Evolutionary conservation across 2,329 filamentous ascomycete genomes (phyloP).

Genomic region (Fusarium mundagurra): DNA sequence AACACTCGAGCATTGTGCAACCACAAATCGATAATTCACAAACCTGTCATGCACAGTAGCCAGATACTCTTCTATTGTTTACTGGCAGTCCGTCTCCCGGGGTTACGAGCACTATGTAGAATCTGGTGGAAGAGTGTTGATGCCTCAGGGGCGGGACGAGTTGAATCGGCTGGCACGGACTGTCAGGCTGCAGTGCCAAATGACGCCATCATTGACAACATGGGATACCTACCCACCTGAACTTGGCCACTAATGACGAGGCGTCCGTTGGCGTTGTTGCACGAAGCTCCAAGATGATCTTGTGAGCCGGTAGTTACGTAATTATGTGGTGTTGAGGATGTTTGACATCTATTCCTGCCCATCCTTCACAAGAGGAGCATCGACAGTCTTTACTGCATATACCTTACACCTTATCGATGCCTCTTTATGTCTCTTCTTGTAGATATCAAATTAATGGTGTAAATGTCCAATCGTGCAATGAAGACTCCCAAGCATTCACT

Average conservation of each 20-base stretch:
- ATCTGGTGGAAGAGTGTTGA: slow-evolving; percentile 7
- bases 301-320: not conserved
- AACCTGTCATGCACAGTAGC: accelerated
- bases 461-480: not conserved
- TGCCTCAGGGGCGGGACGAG: not conserved
- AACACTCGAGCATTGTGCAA: not conserved
- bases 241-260: not conserved
- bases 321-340: not conserved
- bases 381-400: not conserved
- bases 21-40: accelerated
- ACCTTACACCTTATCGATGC: not conserved
- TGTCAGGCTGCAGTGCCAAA: not conserved
- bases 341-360: not conserved
- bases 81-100: not conserved
- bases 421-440: not conserved
- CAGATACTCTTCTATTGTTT: not conserved
- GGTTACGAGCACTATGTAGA: not conserved
- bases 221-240: not conserved
- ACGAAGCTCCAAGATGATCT: not conserved
- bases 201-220: not conserved
- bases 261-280: too few species aligned
- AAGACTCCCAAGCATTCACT: not conserved
- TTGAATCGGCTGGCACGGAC: not conserved
- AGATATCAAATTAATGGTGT: not conserved
- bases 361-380: not conserved